Evolutionary conservation across 352 stramenopile genomes (phyloP).

Genomic region (Globisporangium nodosum): DNA sequence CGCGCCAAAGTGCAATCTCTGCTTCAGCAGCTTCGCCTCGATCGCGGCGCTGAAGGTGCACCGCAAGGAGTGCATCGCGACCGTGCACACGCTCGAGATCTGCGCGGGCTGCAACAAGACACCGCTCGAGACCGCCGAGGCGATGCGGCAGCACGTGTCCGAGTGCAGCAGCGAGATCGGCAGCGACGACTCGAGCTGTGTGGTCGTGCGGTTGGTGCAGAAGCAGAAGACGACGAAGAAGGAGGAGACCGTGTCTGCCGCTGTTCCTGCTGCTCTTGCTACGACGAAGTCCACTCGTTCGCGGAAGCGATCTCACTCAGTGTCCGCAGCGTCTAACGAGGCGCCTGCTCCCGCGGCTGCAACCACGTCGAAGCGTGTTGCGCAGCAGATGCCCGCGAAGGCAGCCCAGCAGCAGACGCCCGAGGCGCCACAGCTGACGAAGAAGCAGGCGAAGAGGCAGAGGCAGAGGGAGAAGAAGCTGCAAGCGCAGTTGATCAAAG

Average conservation of each 20-base stretch:
- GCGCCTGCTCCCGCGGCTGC: not conserved
- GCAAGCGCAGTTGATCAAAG: not conserved
- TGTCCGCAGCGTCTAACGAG: constrained; percentile 3
- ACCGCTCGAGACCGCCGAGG: constrained; percentile 31
- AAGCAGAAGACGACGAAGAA: constrained; percentile 2
- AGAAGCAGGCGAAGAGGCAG: constrained; percentile 11
- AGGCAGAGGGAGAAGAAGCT: not conserved
- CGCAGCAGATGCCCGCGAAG: constrained; percentile 10
- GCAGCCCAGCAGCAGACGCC: constrained; percentile 15
- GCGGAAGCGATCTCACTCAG: constrained; percentile 23
- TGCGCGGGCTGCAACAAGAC: constrained; percentile 44
- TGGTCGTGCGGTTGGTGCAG: constrained; percentile 5
- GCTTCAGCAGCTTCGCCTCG: constrained; percentile 37
- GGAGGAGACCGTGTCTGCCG: not conserved
- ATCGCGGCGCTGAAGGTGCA: constrained; percentile 33
- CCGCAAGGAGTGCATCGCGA: constrained; percentile 33
- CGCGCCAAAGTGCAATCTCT: constrained; percentile 45
- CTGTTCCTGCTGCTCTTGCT: not conserved
- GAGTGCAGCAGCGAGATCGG: constrained; percentile 21
- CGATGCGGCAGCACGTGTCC: constrained; percentile 37
- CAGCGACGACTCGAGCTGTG: constrained; percentile 10
- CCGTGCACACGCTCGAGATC: constrained; percentile 31
- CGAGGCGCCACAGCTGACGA: constrained; percentile 1
- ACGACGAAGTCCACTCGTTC: not conserved
- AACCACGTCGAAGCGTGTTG: not conserved